Percentiles rank a stretch among this genome's conserved stretches.
Conservation (phyloP, 257 asterid genomes). For the Capsicum chinense region DNA sequence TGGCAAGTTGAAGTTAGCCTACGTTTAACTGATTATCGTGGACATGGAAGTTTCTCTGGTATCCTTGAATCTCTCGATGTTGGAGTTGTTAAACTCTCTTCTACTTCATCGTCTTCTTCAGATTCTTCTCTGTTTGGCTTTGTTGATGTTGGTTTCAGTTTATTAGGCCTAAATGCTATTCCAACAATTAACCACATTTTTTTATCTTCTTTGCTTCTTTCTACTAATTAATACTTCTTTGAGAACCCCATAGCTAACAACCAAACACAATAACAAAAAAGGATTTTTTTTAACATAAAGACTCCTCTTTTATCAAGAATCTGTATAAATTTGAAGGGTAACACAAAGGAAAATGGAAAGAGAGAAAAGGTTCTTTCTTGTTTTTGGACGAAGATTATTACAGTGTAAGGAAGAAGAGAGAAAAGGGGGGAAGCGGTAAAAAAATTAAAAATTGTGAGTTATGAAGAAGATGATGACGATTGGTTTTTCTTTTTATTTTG, state of each 20-base stretch:
- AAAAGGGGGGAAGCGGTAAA: background rate
- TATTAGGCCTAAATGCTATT: conserved; percentile 53
- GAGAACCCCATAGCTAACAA: conserved; percentile 58
- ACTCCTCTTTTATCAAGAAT: conserved; percentile 19
- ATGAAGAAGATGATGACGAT: too few relatives aligned
- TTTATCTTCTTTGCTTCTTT: conserved; percentile 54
- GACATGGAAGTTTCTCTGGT: conserved; percentile 70
- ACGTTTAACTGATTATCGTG: conserved; percentile 83
- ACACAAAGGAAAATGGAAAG: background rate
- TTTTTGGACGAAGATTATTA: background rate
- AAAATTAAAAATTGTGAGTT: too few relatives aligned
- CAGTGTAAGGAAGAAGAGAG: background rate
- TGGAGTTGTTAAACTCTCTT: conserved; percentile 65
- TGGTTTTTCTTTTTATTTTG: too few relatives aligned
- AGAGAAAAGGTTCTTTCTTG: conserved; percentile 41
- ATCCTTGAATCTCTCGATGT: conserved; percentile 73
- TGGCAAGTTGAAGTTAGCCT: conserved; percentile 59
- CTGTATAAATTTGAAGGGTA: conserved; percentile 30
- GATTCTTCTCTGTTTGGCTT: conserved; percentile 45
- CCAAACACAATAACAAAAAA: background rate
- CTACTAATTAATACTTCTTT: conserved; percentile 56
- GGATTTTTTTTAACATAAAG: background rate
- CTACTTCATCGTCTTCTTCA: conserved; percentile 32
- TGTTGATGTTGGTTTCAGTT: conserved; percentile 61
- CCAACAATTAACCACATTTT: conserved; percentile 79